Percentiles rank a stretch among this genome's conserved stretches.
Conservation (phyloP, 176 grass and related monocot species). For the Raddia guianensis region DNA sequence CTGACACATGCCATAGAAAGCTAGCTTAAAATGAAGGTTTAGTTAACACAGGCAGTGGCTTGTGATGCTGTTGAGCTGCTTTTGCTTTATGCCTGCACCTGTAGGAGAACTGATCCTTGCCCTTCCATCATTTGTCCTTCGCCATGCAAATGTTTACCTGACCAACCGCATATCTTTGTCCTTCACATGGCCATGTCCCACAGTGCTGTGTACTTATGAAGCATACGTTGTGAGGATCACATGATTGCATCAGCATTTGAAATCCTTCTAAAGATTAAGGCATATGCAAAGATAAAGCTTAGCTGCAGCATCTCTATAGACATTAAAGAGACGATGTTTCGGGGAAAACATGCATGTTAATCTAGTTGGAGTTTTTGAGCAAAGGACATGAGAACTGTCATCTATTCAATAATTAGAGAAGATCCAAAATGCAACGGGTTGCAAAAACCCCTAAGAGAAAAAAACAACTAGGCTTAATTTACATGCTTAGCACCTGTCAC, state of each 20-base stretch:
- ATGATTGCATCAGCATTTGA: slow-evolving; percentile 42
- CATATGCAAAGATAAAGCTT: slow-evolving; percentile 4
- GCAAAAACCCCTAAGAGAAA: no score
- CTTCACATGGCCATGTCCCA: slow-evolving; percentile 26
- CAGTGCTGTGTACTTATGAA: slow-evolving; percentile 30
- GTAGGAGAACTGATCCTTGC: neutral
- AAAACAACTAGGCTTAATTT: no score
- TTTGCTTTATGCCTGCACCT: slow-evolving; percentile 33
- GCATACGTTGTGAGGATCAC: slow-evolving; percentile 36
- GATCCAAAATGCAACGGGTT: no score
- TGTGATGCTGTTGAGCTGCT: slow-evolving; percentile 25
- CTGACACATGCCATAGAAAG: slow-evolving; percentile 32
- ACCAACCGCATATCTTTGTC: slow-evolving; percentile 21
- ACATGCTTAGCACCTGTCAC: no score
- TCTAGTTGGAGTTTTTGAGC: neutral
- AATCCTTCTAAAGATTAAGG: slow-evolving; percentile 12
- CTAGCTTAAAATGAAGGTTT: slow-evolving; percentile 26
- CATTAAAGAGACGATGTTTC: neutral
- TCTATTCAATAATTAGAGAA: no score
- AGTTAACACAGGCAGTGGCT: neutral
- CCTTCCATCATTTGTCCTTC: slow-evolving; percentile 6
- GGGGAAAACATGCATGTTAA: no score
- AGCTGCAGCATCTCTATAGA: slow-evolving; percentile 1
- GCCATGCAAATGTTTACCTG: neutral
- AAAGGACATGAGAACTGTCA: no score